Conservation (phyloP, 495 filamentous ascomycete species). For the Poronia punctata region DNA sequence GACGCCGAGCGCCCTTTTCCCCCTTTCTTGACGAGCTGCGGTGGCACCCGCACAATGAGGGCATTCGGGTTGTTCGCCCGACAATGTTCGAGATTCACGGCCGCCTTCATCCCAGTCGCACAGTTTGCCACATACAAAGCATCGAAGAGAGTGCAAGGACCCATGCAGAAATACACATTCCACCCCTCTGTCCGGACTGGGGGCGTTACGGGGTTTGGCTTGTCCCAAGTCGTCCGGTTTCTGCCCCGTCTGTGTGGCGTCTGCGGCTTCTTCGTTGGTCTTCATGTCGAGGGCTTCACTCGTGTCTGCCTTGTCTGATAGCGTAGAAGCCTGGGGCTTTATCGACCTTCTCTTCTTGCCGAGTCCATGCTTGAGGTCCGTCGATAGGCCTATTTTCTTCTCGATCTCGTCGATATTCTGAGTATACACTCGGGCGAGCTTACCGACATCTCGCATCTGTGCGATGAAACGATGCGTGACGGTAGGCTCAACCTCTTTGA, state of each 20-base stretch:
- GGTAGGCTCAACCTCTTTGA: constrained; percentile 50
- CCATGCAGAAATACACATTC: constrained; percentile 65
- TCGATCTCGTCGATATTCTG: constrained; percentile 69
- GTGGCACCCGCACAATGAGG: constrained; percentile 51
- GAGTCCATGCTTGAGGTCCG: constrained; percentile 44
- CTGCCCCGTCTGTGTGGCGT: constrained; percentile 11
- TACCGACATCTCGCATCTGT: constrained; percentile 52
- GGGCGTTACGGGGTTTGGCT: constrained; percentile 31
- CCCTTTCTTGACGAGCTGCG: constrained; percentile 48
- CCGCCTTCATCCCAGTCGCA: constrained; percentile 53
- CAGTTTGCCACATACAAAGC: constrained; percentile 53
- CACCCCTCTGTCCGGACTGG: constrained; percentile 30
- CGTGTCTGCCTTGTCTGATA: constrained; percentile 15
- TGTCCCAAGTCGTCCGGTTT: constrained; percentile 8
- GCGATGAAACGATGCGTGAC: constrained; percentile 54
- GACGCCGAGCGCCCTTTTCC: constrained; percentile 56
- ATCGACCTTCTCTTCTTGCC: constrained; percentile 41
- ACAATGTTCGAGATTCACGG: constrained; percentile 40
- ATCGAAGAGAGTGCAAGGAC: constrained; percentile 52
- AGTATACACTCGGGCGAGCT: constrained; percentile 59
- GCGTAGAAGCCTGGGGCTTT: constrained; percentile 10
- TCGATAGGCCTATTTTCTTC: constrained; percentile 53
- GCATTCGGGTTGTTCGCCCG: constrained; percentile 56
- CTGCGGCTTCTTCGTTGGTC: background rate
- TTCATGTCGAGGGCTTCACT: constrained; percentile 4